Percentiles rank a stretch among this genome's conserved stretches.
Conservation (phyloP, 345 rosid species). For the Rhodamnia rubescens region DNA sequence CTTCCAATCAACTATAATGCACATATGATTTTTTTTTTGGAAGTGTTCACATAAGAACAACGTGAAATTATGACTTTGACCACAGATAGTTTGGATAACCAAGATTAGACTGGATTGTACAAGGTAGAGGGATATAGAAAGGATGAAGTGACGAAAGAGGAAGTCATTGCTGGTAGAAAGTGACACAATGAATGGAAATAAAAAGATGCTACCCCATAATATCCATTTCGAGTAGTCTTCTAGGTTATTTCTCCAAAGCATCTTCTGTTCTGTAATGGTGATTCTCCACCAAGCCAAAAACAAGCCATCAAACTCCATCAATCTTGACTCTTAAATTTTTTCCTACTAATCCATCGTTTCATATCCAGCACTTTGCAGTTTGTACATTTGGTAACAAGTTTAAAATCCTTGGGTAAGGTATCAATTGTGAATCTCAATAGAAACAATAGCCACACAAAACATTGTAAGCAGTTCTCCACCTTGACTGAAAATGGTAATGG, state of each 20-base stretch:
- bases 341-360: neutral
- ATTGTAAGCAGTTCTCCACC: neutral
- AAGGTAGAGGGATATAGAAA: too few species aligned
- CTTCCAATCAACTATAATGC: neutral
- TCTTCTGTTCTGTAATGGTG: neutral
- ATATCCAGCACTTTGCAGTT: neutral
- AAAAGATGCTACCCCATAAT: neutral
- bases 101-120: neutral
- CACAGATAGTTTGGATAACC: neutral
- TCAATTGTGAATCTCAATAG: neutral
- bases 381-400: neutral
- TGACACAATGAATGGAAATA: neutral
- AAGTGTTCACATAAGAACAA: neutral
- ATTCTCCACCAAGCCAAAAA: neutral
- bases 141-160: too few species aligned
- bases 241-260: neutral
- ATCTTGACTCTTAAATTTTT: neutral
- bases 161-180: neutral
- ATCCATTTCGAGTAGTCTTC: neutral
- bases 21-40: neutral
- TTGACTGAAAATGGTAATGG: neutral
- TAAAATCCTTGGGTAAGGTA: too few species aligned
- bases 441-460: neutral
- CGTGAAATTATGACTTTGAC: neutral
- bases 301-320: neutral